Evolutionary conservation across 345 rosid species (phyloP).

Genomic region (Brassica incana): DNA sequence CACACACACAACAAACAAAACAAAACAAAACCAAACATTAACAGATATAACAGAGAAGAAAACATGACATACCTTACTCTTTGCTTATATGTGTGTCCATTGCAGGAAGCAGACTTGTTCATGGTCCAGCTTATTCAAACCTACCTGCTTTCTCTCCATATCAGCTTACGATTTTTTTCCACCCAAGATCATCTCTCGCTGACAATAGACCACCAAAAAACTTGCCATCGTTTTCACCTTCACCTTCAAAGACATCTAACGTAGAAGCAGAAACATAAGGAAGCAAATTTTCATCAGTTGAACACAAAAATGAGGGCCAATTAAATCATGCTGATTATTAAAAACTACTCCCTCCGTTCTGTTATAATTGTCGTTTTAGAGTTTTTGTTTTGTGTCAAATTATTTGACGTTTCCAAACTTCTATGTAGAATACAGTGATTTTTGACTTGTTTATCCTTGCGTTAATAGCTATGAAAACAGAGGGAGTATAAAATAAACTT

Average conservation of each 20-base stretch:
- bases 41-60: background rate
- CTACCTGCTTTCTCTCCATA: slow-evolving; percentile 75
- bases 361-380: too few relatives aligned
- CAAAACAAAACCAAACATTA: background rate
- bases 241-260: slow-evolving; percentile 55
- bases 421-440: too few relatives aligned
- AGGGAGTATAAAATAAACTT: too few relatives aligned
- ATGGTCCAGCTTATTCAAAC: slow-evolving; percentile 60
- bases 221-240: slow-evolving; percentile 50
- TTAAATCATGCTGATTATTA: background rate
- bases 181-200: slow-evolving; percentile 47
- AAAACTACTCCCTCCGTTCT: too few relatives aligned
- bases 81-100: slow-evolving; percentile 21
- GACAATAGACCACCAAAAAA: slow-evolving; percentile 27
- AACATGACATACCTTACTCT: background rate
- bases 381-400: too few relatives aligned
- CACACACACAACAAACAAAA: background rate
- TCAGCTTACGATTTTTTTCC: slow-evolving; percentile 72
- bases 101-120: slow-evolving; percentile 80
- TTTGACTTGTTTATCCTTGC: too few relatives aligned
- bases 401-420: too few relatives aligned
- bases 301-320: slow-evolving; percentile 25
- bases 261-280: slow-evolving; percentile 39
- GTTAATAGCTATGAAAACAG: too few relatives aligned
- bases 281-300: slow-evolving; percentile 42